Percentiles rank a stretch among this genome's conserved stretches.
Evolutionary conservation across 495 filamentous ascomycete species (phyloP).

Genomic region (Penicillium canescens): DNA sequence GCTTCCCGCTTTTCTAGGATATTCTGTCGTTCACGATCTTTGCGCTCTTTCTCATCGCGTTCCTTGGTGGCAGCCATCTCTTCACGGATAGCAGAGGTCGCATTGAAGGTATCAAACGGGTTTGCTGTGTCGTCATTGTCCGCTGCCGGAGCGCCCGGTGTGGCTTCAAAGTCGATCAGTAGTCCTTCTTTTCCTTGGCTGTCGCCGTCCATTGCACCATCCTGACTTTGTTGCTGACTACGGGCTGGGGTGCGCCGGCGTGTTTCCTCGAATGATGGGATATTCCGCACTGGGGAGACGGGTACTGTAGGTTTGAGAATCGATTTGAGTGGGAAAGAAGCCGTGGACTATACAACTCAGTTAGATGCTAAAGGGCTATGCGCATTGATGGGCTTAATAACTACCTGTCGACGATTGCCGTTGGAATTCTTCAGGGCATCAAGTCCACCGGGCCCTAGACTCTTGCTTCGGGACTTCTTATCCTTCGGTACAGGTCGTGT

Average conservation of each 20-base stretch:
- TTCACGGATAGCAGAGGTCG: constrained; percentile 51
- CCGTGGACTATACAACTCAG: constrained; percentile 46
- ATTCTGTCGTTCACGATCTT: constrained; percentile 62
- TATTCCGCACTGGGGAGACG: constrained; percentile 60
- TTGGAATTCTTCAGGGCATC: constrained; percentile 74
- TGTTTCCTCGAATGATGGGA: constrained; percentile 50
- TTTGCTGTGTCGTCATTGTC: constrained; percentile 47
- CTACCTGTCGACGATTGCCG: constrained; percentile 82
- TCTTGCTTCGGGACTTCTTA: constrained; percentile 90
- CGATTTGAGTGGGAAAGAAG: constrained; percentile 63
- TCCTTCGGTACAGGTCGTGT: constrained; percentile 42
- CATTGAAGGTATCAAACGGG: constrained; percentile 59
- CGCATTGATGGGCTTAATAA: constrained; percentile 6
- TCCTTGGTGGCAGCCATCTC: constrained; percentile 75
- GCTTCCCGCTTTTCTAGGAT: constrained; percentile 77
- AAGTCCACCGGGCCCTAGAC: constrained; percentile 86
- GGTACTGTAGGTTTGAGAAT: constrained; percentile 86
- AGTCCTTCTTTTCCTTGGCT: constrained; percentile 34
- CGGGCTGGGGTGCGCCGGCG: constrained; percentile 42
- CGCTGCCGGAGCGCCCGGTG: constrained; percentile 29
- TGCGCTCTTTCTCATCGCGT: constrained; percentile 69
- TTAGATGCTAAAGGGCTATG: constrained; percentile 2
- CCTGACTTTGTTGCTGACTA: constrained; percentile 24
- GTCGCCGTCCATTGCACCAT: constrained; percentile 13
- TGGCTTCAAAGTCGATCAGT: constrained; percentile 50